These are phyloP conservation scores for Silybum marianum DNA, from an alignment of 129 eudicot species.

Conservation along the genomic window DNA sequence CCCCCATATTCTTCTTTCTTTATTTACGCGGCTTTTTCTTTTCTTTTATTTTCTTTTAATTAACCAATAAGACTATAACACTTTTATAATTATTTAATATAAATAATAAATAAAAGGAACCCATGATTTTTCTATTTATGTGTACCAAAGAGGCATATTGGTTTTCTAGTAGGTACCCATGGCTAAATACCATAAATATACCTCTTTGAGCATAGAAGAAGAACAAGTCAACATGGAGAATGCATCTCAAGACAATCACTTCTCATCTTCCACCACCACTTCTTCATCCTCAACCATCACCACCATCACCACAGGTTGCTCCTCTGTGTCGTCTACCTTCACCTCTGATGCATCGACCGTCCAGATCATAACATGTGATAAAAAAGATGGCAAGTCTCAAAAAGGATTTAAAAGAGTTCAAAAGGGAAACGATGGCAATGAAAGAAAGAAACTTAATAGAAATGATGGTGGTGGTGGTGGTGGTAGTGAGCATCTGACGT, in stretches of 20 bases:
- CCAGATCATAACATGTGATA: not conserved
- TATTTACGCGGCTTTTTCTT: constrained; percentile 13
- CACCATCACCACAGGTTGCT: constrained; percentile 21
- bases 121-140: constrained; percentile 30
- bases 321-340: constrained; percentile 24
- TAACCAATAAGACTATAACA: constrained; percentile 27
- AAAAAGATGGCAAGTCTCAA: constrained; percentile 4
- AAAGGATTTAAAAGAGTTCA: constrained; percentile 28
- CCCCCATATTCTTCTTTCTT: constrained; percentile 33
- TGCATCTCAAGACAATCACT: constrained; percentile 31
- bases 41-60: constrained; percentile 37
- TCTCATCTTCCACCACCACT: constrained; percentile 32
- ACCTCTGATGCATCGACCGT: constrained; percentile 25
- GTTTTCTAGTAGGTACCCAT: constrained; percentile 28
- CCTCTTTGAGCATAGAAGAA: constrained; percentile 36
- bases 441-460: constrained; percentile 20
- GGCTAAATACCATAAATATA: constrained; percentile 34
- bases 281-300: constrained; percentile 21
- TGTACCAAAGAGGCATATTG: constrained; percentile 24
- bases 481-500: constrained; percentile 28
- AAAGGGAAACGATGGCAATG: constrained; percentile 38
- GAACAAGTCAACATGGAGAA: constrained; percentile 39
- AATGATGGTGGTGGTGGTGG: constrained; percentile 9
- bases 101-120: constrained; percentile 14
- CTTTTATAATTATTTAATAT: not conserved